Base-by-base conservation (phyloP, 345 rosid species). In the Euclidium syriacum region DNA sequence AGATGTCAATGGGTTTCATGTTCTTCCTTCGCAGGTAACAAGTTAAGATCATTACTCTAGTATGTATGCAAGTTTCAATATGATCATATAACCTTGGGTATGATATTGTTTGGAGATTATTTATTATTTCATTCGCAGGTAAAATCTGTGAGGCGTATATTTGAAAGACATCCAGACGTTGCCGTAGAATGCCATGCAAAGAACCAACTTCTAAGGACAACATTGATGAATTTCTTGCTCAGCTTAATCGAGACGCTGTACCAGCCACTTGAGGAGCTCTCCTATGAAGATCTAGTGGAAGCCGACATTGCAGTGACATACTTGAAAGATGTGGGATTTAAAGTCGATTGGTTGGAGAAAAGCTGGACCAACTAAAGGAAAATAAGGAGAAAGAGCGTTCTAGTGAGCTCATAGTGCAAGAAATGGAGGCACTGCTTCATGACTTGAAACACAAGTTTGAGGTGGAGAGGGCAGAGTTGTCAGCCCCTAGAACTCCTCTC, bases 311-410 rank as follows among this genome's bases (percentile, higher is more conserved):
- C 24, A 8, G 0, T 62, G 15, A 7, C 1, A 6, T 24, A 1
- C 14, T 5, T 62, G 44, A 39, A 10, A 26, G 3, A 14, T n/a
- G 67, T 6, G 4, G 67, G 67, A 1, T 38, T 62, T 26, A 34
- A 62, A 25, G 11, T 62, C 12, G 67, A 47, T 38, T 62, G 56
- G 67, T 11, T 62, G 33, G 44, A 48, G 44, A 34, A 22, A 10
- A 48, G 15, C n/a, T 60, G 16, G 16, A 22, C 10, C 24, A 62
- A 1, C 24, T 62, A 3, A 1, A 0, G 19, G 9, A 47, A 18
- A 62, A 15, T 16, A 62, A 32, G 67, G 11, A 22, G 16, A 24
- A 22, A 4, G 33, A 5, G n/a, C 7, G 27, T 33, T 32, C 30
- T 44, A 10, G 20, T 47, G 16, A n/a, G n/a, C n/a, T n/a, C n/a